phyloP scores from a whole-genome alignment of 1,284 basidiomycete species.

The Fomitopsis betulina region DNA sequence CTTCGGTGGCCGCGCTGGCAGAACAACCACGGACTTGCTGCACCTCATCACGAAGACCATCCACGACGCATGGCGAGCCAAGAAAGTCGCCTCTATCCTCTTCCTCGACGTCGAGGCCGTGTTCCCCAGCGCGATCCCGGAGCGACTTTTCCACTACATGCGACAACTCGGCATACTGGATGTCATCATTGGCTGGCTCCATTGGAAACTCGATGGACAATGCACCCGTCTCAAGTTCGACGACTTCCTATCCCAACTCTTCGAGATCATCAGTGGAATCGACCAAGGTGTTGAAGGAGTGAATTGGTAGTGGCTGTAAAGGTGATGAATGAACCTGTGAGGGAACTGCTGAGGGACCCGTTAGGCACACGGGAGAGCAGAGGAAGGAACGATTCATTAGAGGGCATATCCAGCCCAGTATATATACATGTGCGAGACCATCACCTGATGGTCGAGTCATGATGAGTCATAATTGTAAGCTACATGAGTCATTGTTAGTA shows the following conservation, averaged over 20 bases:
- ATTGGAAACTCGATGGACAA: slow-evolving; percentile 17
- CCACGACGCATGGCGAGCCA: slow-evolving; percentile 30
- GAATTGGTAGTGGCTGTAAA: too few relatives aligned
- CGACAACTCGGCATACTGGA: slow-evolving; percentile 20
- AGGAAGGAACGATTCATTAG: too few relatives aligned
- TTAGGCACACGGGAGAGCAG: too few relatives aligned
- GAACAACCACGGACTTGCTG: slow-evolving; percentile 34
- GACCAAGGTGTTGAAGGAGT: too few relatives aligned
- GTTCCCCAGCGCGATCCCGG: not conserved
- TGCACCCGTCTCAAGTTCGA: slow-evolving; percentile 26
- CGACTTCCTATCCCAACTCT: slow-evolving; percentile 21
- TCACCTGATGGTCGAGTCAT: too few relatives aligned
- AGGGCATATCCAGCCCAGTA: too few relatives aligned
- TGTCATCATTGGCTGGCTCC: slow-evolving; percentile 21
- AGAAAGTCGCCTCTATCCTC: slow-evolving; percentile 23
- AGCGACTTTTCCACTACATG: too few relatives aligned
- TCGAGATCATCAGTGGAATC: slow-evolving; percentile 25
- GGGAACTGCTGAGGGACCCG: too few relatives aligned
- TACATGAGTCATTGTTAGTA: too few relatives aligned
- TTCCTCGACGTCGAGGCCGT: slow-evolving; percentile 19
- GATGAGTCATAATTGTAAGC: too few relatives aligned
- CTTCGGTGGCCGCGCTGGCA: slow-evolving; percentile 31
- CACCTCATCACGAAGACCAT: slow-evolving; percentile 26
- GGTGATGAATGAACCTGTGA: too few relatives aligned
- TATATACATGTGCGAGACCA: too few relatives aligned